Conservation (phyloP, 2,329 filamentous ascomycete species). For the Botrytis cinerea region DNA sequence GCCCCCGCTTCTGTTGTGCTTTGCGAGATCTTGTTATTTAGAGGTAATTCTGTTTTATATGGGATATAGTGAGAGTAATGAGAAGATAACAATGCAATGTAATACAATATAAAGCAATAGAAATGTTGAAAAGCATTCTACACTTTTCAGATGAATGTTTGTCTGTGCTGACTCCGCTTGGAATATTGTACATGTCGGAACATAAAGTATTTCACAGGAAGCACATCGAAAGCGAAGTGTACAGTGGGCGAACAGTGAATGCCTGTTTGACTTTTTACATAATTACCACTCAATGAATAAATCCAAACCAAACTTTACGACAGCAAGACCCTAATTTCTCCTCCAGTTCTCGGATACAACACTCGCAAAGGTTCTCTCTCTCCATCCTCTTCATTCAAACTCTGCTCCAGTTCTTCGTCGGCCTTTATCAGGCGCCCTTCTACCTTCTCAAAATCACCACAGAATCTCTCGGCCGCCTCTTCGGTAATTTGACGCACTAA, state of each 20-base stretch:
- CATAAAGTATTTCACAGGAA: neutral
- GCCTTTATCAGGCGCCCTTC: conserved; percentile 61
- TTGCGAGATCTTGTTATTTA: neutral
- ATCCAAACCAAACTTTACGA: conserved; percentile 30
- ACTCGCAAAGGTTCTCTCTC: conserved; percentile 36
- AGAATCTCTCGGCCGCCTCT: conserved; percentile 80
- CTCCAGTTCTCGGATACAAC: conserved; percentile 42
- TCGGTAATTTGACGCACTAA: conserved; percentile 78
- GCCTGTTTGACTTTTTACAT: neutral
- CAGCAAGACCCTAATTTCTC: conserved; percentile 42
- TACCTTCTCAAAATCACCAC: conserved; percentile 75
- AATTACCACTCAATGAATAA: neutral
- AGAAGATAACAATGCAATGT: neutral
- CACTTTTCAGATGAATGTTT: neutral
- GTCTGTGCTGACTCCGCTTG: neutral
- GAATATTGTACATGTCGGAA: neutral
- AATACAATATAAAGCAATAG: neutral
- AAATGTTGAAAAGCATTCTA: neutral
- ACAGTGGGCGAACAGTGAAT: neutral
- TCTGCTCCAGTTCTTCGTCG: conserved; percentile 50
- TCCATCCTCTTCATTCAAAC: conserved; percentile 30
- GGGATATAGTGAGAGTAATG: neutral
- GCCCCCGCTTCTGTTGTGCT: neutral
- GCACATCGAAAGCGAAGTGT: neutral
- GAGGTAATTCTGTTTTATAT: neutral